Evolutionary conservation across 805 yeast species (phyloP), one percentile per base, ranked within the genome.

Genomic region (Metschnikowia kofuensis): DNA sequence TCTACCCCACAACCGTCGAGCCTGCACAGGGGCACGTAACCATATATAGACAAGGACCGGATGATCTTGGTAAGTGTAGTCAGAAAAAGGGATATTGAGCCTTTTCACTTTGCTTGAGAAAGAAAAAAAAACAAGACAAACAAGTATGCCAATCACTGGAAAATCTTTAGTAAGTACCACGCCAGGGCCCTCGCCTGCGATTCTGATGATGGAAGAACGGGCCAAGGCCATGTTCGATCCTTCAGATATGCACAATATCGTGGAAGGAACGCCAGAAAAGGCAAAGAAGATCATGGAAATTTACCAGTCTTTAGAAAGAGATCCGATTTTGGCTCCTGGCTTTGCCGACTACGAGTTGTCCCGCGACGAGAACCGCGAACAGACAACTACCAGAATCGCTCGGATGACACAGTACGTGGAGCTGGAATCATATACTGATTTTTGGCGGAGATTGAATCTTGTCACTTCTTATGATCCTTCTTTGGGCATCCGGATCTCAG

Each of bases 231-330:
- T 59, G 38, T 68, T 64, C 38, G 69, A 70, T 47, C 70, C 74
- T 4, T 57, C 52, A n/a, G 61, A 67, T 31, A 70, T 73, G 77
- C 69, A 70, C 56, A 51, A 67, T 43, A 68, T 73, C 49, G 65
- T 73, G 51, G 78, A 73, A 54, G 78, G 78, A 28, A 57, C 68
- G 10, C 57, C 60, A 14, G 70, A 70, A 47, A 69, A 68, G 47
- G 65, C 75, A 5, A 48, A 53, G 39, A 52, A 62, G 49, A 55
- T 69, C 38, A 51, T 64, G 45, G 56, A 57, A 27, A 58, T 72
- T 40, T 65, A 62, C 58, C 65, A 63, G 57, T 59, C 64, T 29
- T 58, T 72, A 51, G 76, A 72, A 57, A 55, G 75, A 38, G 75
- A 72, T 55, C 72, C 75, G 0, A 56, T 69, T 29, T 61, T 72